phyloP scores from a whole-genome alignment of 2,329 filamentous ascomycete genomes.

The Pseudogymnoascus sp. region DNA sequence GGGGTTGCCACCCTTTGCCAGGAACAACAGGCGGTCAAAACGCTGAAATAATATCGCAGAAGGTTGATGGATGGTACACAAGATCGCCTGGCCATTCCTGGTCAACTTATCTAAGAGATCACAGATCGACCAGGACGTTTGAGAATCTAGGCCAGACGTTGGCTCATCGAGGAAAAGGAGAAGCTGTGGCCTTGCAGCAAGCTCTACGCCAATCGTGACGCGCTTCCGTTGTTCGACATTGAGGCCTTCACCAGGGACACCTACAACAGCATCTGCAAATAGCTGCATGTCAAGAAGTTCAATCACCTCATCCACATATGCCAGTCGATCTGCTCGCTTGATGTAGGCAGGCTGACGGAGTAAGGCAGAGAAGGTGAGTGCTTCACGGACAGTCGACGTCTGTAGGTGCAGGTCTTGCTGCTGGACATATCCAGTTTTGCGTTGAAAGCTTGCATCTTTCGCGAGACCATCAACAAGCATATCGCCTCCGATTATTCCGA shows the following conservation, averaged over 20 bases:
- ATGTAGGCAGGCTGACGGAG: slow-evolving; percentile 75
- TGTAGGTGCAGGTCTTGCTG: slow-evolving; percentile 85
- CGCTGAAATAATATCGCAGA: slow-evolving; percentile 47
- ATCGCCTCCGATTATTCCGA: slow-evolving; percentile 80
- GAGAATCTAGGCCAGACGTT: slow-evolving; percentile 79
- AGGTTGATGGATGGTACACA: slow-evolving; percentile 52
- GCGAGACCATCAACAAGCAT: slow-evolving; percentile 63
- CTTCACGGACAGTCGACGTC: slow-evolving; percentile 81
- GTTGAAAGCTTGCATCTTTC: slow-evolving; percentile 76
- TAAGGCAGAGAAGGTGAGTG: slow-evolving; percentile 79
- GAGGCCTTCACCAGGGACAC: slow-evolving; percentile 54
- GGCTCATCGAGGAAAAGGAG: slow-evolving; percentile 89
- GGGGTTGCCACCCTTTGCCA: slow-evolving; percentile 58
- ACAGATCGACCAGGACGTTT: slow-evolving; percentile 59
- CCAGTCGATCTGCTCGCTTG: slow-evolving; percentile 68
- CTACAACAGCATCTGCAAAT: slow-evolving; percentile 60
- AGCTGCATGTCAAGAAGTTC: slow-evolving; percentile 59
- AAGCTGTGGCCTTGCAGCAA: slow-evolving; percentile 80
- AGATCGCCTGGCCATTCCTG: slow-evolving; percentile 45
- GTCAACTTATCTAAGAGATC: slow-evolving; percentile 57
- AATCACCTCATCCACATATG: slow-evolving; percentile 74
- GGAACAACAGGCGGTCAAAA: slow-evolving; percentile 57
- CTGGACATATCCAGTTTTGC: slow-evolving; percentile 69
- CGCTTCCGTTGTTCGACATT: slow-evolving; percentile 58
- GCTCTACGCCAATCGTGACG: slow-evolving; percentile 73